Evolutionary conservation across 2,329 filamentous ascomycete genomes (phyloP), one percentile per base, ranked within the genome.

Genomic region (Penicillium verrucosum): DNA sequence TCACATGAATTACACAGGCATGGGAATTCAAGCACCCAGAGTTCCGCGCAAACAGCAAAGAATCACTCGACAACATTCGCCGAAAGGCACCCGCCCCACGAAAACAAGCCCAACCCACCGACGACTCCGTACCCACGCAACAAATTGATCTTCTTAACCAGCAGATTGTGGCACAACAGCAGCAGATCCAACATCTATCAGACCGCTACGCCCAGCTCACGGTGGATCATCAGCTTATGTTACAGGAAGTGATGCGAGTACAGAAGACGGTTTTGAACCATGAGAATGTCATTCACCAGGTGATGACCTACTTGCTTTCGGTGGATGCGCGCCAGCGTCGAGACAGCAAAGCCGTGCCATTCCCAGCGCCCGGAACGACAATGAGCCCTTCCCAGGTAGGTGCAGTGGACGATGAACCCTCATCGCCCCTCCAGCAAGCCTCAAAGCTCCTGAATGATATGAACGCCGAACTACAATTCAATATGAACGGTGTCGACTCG

Each of bases 1-100:
- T 52, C 16, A 52, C 47, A 30, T 9, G 27, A n/a, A 36, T 38
- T 10, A 30, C n/a, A 21, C 68, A 94, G 89, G 86, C 88, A 12
- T 96, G 90, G 90, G 94, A 99, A 72, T 99, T 99, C 73, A 96
- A 94, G 72, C 94, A 99, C 70, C 93, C 93, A 12, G 92, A 96
- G 68, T 99, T 99, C 78, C 89, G 92, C 67, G 88, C 89, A 63
- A 93, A 97, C 75, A 95, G 93, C 76, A 97, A 97, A 74, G 92
- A 97, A 71, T 94, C 92, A 44, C 81, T 99, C 46, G 94, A 99
- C 70, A 97, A 97, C 65, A 99, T 99, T 69, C 86, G 92, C 68
- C 84, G 94, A 65, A 99, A 99, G 77, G 93, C 94, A 2, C 94
- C 94, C 0, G 92, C 93, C 1, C 90, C 93, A 3, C 82, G 93